These are phyloP conservation scores for Cyberlindnera petersonii DNA, from an alignment of 805 yeast species.

Conservation along the genomic window DNA sequence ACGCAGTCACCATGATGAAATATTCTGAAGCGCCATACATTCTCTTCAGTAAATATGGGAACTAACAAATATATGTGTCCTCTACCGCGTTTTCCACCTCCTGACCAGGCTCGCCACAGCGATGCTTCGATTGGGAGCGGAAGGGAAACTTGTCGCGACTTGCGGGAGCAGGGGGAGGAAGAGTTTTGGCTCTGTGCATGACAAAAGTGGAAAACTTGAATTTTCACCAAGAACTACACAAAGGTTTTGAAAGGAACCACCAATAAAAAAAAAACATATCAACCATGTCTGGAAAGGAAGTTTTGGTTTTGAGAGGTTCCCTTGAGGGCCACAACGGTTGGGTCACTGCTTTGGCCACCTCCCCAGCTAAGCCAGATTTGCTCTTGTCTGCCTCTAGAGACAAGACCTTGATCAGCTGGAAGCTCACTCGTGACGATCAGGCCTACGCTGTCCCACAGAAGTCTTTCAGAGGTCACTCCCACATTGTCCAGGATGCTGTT, in stretches of 20 bases:
- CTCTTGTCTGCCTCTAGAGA: conserved; percentile 98
- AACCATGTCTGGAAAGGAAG: conserved; percentile 91
- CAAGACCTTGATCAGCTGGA: conserved; percentile 98
- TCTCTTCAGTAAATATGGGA: conserved; percentile 23
- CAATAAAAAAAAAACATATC: conserved; percentile 20
- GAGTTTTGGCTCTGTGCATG: too few species aligned
- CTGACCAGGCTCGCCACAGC: too few species aligned
- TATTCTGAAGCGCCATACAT: conserved; percentile 23
- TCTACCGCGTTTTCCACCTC: too few species aligned
- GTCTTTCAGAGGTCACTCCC: conserved; percentile 97
- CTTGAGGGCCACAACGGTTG: conserved; percentile 96
- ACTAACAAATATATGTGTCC: conserved; percentile 21
- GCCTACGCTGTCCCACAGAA: conserved; percentile 97
- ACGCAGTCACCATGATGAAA: conserved; percentile 22
- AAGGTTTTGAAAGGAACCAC: not conserved
- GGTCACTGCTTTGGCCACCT: conserved; percentile 98
- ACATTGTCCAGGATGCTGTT: conserved; percentile 97
- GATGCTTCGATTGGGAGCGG: too few species aligned
- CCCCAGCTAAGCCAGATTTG: conserved; percentile 96
- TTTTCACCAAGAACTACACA: conserved; percentile 1
- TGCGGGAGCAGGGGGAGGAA: too few species aligned
- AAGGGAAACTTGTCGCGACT: too few species aligned
- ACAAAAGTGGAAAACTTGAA: conserved; percentile 7
- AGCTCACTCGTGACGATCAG: conserved; percentile 92
- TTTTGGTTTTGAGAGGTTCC: conserved; percentile 99